Evolutionary conservation across 805 yeast species (phyloP), one percentile per base, ranked within the genome.

Genomic region (Spathaspora passalidarum): DNA sequence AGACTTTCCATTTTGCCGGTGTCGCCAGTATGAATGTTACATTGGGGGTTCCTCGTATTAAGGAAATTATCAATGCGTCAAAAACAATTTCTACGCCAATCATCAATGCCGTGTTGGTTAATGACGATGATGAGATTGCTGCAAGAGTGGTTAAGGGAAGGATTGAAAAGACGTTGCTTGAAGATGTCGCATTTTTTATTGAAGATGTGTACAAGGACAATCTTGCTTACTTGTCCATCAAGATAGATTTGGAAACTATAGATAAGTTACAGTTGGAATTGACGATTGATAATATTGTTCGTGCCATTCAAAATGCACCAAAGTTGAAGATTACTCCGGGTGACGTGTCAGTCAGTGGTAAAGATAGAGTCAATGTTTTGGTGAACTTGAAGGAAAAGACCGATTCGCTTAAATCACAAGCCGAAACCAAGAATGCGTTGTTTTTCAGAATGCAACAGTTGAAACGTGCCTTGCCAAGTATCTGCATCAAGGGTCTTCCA

Each of bases 11-110:
- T 76, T 94, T 94, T 78, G 99, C 99, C 59, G 99, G 99, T 78
- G 99, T 94, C 47, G 98, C 99, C 29, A 87, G 96, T 40, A 94
- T 92, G 97, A 94, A 94, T 73, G 96, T 92, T 54, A 94, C 99
- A 0, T 79, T 94, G 56, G 99, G 99, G 80, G 99, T 94, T 44
- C 99, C 99, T 42, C 97, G 99, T 80, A 92, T 94, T 64, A 94
- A 94, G 70, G 99, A 94, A 75, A 94, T 94, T 65, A 94, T 94
- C 65, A 94, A 94, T 65, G 99, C 99, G 2, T 88, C 97, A 16
- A 94, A 94, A 65, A 80, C 82, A 16, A 94, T 94, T 56, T 88
- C 96, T 5, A 94, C 99, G 6, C 99, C 99, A 1, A 94, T 94
- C 62, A 94, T 94, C 62, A 90, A 92, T 55, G 96, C 97, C 2